Percentiles rank a stretch among this genome's conserved stretches.
Evolutionary conservation across 108 stramenopile species (phyloP).

Genomic region (Discostella stelligeroides): DNA sequence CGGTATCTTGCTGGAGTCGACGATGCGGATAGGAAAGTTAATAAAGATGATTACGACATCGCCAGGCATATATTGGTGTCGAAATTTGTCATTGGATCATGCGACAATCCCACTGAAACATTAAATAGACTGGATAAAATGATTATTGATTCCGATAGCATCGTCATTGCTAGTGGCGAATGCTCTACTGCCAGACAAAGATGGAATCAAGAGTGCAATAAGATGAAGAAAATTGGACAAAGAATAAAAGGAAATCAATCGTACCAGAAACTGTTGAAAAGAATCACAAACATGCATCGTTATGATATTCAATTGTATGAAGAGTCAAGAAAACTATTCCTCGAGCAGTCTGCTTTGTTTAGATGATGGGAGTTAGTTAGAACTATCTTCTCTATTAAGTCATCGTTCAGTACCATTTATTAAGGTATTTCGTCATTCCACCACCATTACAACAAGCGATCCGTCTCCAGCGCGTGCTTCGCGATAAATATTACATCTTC

Average conservation of each 20-base stretch:
- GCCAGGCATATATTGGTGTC: constrained; percentile 16
- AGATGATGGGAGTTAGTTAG: neutral
- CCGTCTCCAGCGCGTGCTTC: neutral
- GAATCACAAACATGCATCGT: neutral
- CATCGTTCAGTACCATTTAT: no score
- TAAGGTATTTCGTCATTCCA: no score
- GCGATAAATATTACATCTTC: constrained; percentile 75
- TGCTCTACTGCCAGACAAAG: neutral
- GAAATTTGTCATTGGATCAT: constrained; percentile 16
- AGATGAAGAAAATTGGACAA: constrained; percentile 10
- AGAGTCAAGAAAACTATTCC: constrained; percentile 23
- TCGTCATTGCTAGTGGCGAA: neutral
- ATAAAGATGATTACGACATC: constrained; percentile 6
- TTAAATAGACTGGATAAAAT: constrained; percentile 1
- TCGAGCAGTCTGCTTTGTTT: constrained; percentile 16
- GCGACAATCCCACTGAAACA: constrained; percentile 11
- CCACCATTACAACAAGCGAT: neutral
- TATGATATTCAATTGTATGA: constrained; percentile 30
- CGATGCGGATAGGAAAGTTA: neutral
- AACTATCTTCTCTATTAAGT: no score
- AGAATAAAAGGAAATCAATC: neutral
- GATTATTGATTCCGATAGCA: neutral
- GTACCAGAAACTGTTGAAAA: constrained; percentile 1
- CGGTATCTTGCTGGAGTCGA: constrained; percentile 11
- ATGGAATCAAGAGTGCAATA: constrained; percentile 15